Base-by-base conservation (phyloP, 352 stramenopile species). In the Elongisporangium undulatum region DNA sequence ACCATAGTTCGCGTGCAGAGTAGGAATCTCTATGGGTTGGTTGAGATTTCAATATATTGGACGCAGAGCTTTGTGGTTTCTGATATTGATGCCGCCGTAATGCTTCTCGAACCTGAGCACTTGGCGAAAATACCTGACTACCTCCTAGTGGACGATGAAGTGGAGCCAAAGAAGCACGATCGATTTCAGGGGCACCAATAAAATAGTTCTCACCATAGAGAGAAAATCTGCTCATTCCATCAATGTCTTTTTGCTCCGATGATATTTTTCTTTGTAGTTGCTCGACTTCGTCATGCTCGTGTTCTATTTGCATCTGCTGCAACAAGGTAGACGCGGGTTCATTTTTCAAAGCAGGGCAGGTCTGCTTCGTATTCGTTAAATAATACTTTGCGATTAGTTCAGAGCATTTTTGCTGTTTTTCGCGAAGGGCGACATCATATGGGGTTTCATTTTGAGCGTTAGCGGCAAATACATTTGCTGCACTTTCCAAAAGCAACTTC, bases 401-500 rank as follows among this genome's bases (percentile, higher is more conserved):
- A 8, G 74, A 69, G 22, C 83, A 85, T 6, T 24, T 49, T n/a
- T 75, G 55, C 19, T 90, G 74, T 10, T 73, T 71, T 60, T 83
- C 77, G 0, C 76, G 69, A 38, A 82, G 53, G 1, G 84, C 84
- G 13, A 92, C 62, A 39, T 92, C 78, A 45, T 87, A 82, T 2
- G 86, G 66, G 5, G 79, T 93, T 29, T 92, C 79, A 17, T 72
- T 67, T 15, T 88, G 71, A 19, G 72, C 53, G 59, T 95, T 95
- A 17, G 69, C 62, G 1, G 75, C 67, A 19, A 82, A 73, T 0
- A 91, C 84, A 53, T 91, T 75, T 4, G 86, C 86, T 7, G 84
- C 86, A 56, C 82, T 94, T 49, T 93, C 81, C 16, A 95, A 38
- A 13, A 95, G 56, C 4, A 92, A 51, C 64, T 86, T 87, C 1